phyloP scores from a whole-genome alignment of 768 basidiomycete genomes.

The Agrocybe chaxingu region DNA sequence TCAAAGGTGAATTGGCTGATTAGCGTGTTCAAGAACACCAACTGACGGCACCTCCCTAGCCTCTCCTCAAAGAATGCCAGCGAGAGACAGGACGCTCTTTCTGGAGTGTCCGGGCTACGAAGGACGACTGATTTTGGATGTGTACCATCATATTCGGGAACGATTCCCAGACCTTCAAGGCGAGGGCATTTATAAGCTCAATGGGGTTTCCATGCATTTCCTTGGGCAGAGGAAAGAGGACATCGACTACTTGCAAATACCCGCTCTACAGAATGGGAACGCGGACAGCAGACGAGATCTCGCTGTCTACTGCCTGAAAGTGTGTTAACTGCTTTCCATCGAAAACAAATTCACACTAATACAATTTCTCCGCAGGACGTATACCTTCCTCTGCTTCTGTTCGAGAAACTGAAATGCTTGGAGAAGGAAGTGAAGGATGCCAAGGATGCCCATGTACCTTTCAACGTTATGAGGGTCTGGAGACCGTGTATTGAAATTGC shows the following conservation, averaged over 20 bases:
- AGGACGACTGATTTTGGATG: slow-evolving; percentile 87
- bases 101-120: slow-evolving; percentile 44
- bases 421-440: slow-evolving; percentile 23
- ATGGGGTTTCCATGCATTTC: slow-evolving; percentile 89
- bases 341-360: slow-evolving; percentile 3
- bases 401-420: slow-evolving; percentile 95
- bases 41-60: slow-evolving; percentile 35
- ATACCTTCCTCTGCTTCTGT: slow-evolving; percentile 86
- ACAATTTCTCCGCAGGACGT: slow-evolving; percentile 60
- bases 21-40: neutral
- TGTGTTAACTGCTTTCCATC: slow-evolving; percentile 18
- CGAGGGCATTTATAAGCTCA: slow-evolving; percentile 86
- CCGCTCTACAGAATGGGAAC: slow-evolving; percentile 88
- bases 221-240: slow-evolving; percentile 96
- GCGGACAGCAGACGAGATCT: slow-evolving; percentile 81
- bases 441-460: slow-evolving; percentile 16
- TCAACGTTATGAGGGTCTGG: slow-evolving; percentile 15
- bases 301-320: slow-evolving; percentile 96
- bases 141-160: slow-evolving; percentile 92
- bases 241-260: slow-evolving; percentile 91
- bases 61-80: slow-evolving; percentile 51
- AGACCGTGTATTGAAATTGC: slow-evolving; percentile 9
- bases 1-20: slow-evolving; percentile 48
- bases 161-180: slow-evolving; percentile 60
- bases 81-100: slow-evolving; percentile 81